Evolutionary conservation across 2,329 filamentous ascomycete genomes (phyloP), one percentile per base, ranked within the genome.

Genomic region (Thermoascus crustaceus): DNA sequence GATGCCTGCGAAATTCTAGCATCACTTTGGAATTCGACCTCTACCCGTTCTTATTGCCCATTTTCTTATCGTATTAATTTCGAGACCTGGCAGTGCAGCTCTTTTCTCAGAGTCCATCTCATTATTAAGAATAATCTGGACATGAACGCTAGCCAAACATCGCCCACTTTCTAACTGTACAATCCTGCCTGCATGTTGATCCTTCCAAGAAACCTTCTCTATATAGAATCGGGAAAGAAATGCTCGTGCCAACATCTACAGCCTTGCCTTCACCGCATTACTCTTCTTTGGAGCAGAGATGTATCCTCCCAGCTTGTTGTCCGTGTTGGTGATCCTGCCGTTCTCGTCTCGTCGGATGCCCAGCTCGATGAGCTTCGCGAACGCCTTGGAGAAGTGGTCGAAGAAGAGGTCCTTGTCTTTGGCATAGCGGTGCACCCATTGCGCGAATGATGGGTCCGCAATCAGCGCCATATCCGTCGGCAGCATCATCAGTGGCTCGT

Each of bases 331-430:
- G 24, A 80, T 59, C 5, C 53, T 63, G 0, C 73, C 76, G 5
- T 63, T 50, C 7, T 52, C 67, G 48, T 80, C 75, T 25, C 76
- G 63, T 32, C 56, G 48, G 38, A 80, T 76, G 0, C 76, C 76
- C 42, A 80, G 53, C 56, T 80, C 76, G 34, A 80, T 48, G 53
- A 80, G 48, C 57, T 78, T 78, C 7, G 64, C 68, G 52, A 80
- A 80, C 1, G 67, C 76, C 38, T 66, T 66, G 9, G 66, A 51
- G 47, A 80, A 80, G 50, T 80, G 68, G 30, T 66, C 65, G 47
- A 78, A 80, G 61, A 80, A 80, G 29, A 67, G 41, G 0, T 78
- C 75, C 55, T 77, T 77, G 47, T 80, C 74, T 32, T 68, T 59
- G 3, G 75, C 75, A 49, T 80, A 80, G 41, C 62, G 49, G 53